Base-by-base conservation (phyloP, 805 yeast genomes). In the Blastobotrys parvus region DNA sequence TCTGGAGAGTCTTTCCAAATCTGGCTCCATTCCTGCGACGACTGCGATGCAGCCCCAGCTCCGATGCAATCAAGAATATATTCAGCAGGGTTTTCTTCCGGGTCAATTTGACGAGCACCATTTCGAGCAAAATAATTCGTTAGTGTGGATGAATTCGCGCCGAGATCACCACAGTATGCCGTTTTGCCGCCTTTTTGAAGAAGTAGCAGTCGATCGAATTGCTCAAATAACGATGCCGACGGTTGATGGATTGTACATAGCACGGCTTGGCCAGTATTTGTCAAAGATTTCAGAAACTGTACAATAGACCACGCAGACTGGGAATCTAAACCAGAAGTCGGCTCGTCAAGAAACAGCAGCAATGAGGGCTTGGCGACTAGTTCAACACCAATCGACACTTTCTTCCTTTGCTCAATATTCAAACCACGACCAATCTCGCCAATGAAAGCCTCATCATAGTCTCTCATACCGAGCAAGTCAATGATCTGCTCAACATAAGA, bases 111-210 rank as follows among this genome's bases (percentile, higher is more conserved):
- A 45, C 77, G 73, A 37, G 86, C 84, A 27, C 94, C 82, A 56
- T 78, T 62, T 51, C 68, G 70, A 62, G 80, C 86, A 54, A 81
- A 81, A 59, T 82, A 82, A 45, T 68, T 60, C 38, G 78, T 72
- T 58, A 82, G 67, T 2, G 77, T 66, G 27, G 52, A 45, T 39
- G 81, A 78, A 56, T 74, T 72, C 45, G 70, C 68, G 52, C 89
- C 89, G 52, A 81, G 74, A 47, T 80, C 86, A 53, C 90, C 90
- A 57, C 80, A 82, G 61, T 82, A 82, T 25, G 80, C 87, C 49
- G 87, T 81, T 54, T 70, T 65, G 52, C 90, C 89, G 59, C 90
- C 90, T 46, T 70, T 74, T 48, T 78, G 78, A 57, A 82, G 66
- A 52, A 82, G 71, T 49, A 80, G 62, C 45, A 80, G 63, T 44